These are phyloP conservation scores for Pichia membranifaciens DNA, from an alignment of 805 yeast genomes.

Conservation along the genomic window DNA sequence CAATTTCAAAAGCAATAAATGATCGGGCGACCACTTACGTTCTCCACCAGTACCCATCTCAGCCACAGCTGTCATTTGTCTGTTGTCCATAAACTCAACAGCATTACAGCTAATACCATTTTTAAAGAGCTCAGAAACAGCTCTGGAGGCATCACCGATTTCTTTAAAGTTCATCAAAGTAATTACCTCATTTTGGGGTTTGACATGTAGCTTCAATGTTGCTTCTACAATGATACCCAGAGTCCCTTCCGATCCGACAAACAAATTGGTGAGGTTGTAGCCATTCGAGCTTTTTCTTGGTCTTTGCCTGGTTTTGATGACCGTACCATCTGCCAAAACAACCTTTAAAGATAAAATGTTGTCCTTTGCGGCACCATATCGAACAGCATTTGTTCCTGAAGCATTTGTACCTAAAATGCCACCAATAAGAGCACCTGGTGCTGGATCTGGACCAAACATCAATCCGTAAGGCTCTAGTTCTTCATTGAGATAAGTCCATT, in stretches of 20 bases:
- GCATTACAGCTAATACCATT: conserved; percentile 67
- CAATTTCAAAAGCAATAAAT: conserved; percentile 51
- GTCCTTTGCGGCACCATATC: conserved; percentile 77
- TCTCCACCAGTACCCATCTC: conserved; percentile 36
- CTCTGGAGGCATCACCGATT: conserved; percentile 63
- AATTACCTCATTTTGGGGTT: conserved; percentile 60
- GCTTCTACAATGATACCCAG: conserved; percentile 75
- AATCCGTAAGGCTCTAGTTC: conserved; percentile 43
- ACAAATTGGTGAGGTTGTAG: conserved; percentile 68
- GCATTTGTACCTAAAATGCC: conserved; percentile 75
- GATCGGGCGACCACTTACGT: conserved; percentile 28
- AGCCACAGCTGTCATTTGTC: conserved; percentile 64
- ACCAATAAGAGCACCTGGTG: conserved; percentile 74
- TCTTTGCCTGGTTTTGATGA: conserved; percentile 66
- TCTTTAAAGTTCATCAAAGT: conserved; percentile 64
- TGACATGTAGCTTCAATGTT: conserved; percentile 61
- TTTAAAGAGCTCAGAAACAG: conserved; percentile 57
- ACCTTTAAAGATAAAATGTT: conserved; percentile 63
- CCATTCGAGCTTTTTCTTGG: conserved; percentile 79
- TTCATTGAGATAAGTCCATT: conserved; percentile 66
- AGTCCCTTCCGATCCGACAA: conserved; percentile 76
- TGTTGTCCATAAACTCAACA: conserved; percentile 66
- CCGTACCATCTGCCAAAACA: conserved; percentile 74
- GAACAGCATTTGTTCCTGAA: conserved; percentile 73
- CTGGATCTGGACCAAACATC: conserved; percentile 70